These are phyloP conservation scores for Cryomyces minteri DNA, from an alignment of 495 filamentous ascomycete species.

Conservation along the genomic window DNA sequence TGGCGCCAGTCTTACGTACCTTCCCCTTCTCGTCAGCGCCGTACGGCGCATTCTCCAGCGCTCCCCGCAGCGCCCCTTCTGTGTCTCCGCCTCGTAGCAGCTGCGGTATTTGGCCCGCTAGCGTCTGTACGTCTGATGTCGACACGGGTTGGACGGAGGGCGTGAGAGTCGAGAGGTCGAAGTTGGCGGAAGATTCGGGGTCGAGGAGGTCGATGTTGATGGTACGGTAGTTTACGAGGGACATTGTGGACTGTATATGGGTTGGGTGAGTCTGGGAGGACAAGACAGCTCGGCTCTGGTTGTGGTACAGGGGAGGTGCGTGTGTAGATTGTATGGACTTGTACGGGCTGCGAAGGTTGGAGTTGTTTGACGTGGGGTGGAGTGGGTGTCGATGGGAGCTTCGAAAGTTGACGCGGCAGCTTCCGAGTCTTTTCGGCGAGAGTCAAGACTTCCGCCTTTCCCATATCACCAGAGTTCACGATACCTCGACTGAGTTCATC, in stretches of 20 bases:
- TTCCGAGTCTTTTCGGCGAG: too few relatives aligned
- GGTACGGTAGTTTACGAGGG: constrained; percentile 62
- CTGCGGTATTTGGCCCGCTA: constrained; percentile 66
- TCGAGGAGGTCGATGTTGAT: constrained; percentile 84
- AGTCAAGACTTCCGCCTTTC: too few relatives aligned
- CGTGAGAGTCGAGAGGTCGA: constrained; percentile 62
- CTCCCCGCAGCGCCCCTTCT: constrained; percentile 64
- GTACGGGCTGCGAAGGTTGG: too few relatives aligned
- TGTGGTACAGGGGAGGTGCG: too few relatives aligned
- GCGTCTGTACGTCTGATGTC: constrained; percentile 50
- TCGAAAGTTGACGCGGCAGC: too few relatives aligned
- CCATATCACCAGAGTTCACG: too few relatives aligned
- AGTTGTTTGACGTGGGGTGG: too few relatives aligned
- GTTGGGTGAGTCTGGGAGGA: background rate
- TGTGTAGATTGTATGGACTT: too few relatives aligned
- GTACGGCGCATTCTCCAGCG: constrained; percentile 57
- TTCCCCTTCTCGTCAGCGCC: constrained; percentile 58
- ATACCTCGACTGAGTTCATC: too few relatives aligned
- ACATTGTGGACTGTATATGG: constrained; percentile 21
- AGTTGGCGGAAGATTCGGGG: constrained; percentile 75
- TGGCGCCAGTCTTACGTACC: constrained; percentile 20
- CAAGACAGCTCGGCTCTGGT: too few relatives aligned
- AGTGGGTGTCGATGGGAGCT: too few relatives aligned
- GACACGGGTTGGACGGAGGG: constrained; percentile 47
- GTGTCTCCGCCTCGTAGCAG: constrained; percentile 66